Conservation (phyloP, 2,329 filamentous ascomycete genomes). For the Epichloe typhina region DNA sequence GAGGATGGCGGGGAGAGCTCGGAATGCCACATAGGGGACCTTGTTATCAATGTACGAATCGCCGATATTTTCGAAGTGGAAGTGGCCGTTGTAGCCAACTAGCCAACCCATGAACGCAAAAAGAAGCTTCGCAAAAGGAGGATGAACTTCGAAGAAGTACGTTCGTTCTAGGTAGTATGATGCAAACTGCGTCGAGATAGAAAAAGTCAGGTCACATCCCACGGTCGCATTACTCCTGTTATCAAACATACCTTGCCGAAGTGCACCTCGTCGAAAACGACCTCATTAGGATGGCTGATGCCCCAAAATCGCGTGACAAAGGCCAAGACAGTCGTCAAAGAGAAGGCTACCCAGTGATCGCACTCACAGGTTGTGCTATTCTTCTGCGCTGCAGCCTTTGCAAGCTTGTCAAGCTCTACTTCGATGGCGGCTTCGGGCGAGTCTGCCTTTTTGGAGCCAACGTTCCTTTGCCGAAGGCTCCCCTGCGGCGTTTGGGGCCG, state of each 20-base stretch:
- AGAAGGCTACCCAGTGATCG: constrained; percentile 72
- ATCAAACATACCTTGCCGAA: constrained; percentile 76
- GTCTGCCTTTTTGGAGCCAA: constrained; percentile 38
- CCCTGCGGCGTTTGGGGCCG: constrained; percentile 39
- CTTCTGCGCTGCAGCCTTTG: constrained; percentile 22
- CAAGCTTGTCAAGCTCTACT: constrained; percentile 37
- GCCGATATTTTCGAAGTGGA: constrained; percentile 98
- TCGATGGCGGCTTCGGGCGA: constrained; percentile 25
- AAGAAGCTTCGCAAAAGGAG: constrained; percentile 93
- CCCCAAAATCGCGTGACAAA: constrained; percentile 93
- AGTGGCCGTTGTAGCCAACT: constrained; percentile 91
- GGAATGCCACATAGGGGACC: constrained; percentile 92
- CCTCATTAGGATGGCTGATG: constrained; percentile 87
- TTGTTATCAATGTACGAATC: constrained; percentile 97
- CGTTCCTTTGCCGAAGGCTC: constrained; percentile 46
- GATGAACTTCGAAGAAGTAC: constrained; percentile 99
- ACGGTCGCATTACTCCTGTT: neutral
- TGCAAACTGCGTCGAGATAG: constrained; percentile 39
- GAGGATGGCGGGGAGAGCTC: constrained; percentile 76
- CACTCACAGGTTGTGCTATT: constrained; percentile 45
- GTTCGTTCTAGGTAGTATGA: constrained; percentile 86
- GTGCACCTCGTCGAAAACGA: constrained; percentile 98
- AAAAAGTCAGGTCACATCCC: constrained; percentile 2
- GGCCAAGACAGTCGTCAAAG: constrained; percentile 65
- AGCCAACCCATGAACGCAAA: constrained; percentile 97